Evolutionary conservation across 2,329 filamentous ascomycete genomes (phyloP), one percentile per base, ranked within the genome.

Genomic region (Calycina marina): DNA sequence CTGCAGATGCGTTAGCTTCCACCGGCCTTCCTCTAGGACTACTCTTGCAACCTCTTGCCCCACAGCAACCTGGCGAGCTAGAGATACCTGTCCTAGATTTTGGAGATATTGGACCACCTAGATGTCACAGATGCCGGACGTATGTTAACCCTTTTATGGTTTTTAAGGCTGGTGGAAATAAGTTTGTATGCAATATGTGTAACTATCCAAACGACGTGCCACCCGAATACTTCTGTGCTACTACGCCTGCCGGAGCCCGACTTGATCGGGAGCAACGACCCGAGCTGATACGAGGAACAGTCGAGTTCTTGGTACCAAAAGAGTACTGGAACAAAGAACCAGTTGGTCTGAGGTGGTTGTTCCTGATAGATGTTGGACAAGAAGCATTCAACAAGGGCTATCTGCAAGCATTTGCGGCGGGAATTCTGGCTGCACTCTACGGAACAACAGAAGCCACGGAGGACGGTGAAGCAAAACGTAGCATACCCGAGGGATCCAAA

Each of bases 91-190:
- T 98, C 4, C 67, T 98, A 14, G 90, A 98, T 58, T 98, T 96
- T 64, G 90, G 90, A 30, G 85, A 94, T 25, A 61, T 62, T 24
- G 90, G 90, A 0, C 90, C 90, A 25, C 90, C 90, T 14, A 72
- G 90, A 54, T 98, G 90, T 58, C 74, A 83, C 48, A 70, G 90
- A 59, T 98, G 90, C 62, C 72, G 90, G 52, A 80, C 88, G 10
- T 98, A 98, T 58, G 92, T 98, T 60, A 98, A 98, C 52, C 90
- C 90, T 2, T 98, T 98, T 54, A 96, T 98, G 90, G 81, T 86
- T 52, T 98, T 98, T 66, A 72, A 80, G 37, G 78, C 80, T 11
- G 88, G 88, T 22, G 90, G 90, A 36, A 93, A 88, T 60, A 93
- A 93, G 54, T 92, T 93, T 54, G 84, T 93, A 32, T 98, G 90